These are phyloP conservation scores for Diutina rugosa DNA, from an alignment of 1,139 yeast genomes.

Conservation along the genomic window DNA sequence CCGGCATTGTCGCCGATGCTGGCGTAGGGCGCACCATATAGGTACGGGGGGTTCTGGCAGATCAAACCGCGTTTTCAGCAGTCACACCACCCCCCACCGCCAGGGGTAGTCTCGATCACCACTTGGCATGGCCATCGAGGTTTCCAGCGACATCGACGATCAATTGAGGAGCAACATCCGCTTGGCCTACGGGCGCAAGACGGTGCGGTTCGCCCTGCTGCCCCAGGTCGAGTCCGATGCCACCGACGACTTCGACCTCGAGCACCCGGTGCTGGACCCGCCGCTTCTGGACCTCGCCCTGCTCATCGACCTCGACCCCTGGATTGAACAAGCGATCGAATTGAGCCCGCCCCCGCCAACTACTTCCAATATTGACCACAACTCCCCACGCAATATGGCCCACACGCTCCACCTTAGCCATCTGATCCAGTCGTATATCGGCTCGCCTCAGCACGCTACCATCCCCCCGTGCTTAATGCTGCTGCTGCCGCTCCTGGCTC, in stretches of 20 bases:
- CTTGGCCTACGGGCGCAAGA: constrained; percentile 1
- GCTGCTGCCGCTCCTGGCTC: not conserved
- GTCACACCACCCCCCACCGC: not conserved
- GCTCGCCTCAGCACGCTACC: not conserved
- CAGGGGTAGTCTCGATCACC: not conserved
- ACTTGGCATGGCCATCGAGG: not conserved
- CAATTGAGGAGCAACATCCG: constrained; percentile 1
- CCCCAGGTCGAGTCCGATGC: not conserved
- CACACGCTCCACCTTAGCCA: not conserved
- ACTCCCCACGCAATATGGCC: not conserved
- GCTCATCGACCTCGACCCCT: not conserved
- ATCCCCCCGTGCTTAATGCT: not conserved
- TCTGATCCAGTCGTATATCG: not conserved
- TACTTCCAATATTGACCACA: not conserved
- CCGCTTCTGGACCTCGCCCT: not conserved
- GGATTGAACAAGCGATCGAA: not conserved
- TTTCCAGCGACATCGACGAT: not conserved
- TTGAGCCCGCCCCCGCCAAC: not conserved
- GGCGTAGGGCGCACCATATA: not conserved
- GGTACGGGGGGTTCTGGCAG: not conserved
- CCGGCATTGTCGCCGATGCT: not conserved
- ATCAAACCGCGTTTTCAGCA: not conserved
- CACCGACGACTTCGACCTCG: not conserved
- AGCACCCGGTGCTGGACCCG: not conserved
- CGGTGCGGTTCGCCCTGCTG: constrained; percentile 1